phyloP scores from a whole-genome alignment of 164 flowering plant genomes.

The Tetracentron sinense region DNA sequence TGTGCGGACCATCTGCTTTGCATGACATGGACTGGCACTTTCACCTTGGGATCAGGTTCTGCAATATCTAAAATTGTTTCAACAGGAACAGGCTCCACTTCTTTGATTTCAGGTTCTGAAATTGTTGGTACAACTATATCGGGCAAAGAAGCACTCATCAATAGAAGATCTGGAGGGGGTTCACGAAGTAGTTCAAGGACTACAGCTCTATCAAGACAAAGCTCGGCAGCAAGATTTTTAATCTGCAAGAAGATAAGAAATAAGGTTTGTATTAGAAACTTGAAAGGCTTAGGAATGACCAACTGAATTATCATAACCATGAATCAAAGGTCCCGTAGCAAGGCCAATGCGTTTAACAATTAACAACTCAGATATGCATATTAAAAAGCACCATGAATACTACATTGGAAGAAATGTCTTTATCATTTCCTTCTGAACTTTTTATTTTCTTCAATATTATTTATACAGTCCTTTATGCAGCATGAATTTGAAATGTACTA shows the following conservation, averaged over 20 bases:
- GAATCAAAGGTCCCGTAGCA: neutral
- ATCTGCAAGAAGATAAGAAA: slow-evolving; percentile 48
- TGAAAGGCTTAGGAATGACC: neutral
- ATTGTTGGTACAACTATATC: slow-evolving; percentile 9
- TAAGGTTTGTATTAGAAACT: neutral
- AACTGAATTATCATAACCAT: neutral
- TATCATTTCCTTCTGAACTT: too few species aligned
- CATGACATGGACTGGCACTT: slow-evolving; percentile 72
- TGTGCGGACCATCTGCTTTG: slow-evolving; percentile 69
- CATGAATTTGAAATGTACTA: too few species aligned
- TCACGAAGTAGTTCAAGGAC: slow-evolving; percentile 86
- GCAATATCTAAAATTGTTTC: slow-evolving; percentile 25
- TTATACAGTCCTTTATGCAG: too few species aligned
- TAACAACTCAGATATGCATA: too few species aligned
- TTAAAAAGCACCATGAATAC: too few species aligned
- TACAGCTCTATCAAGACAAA: slow-evolving; percentile 73
- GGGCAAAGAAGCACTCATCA: slow-evolving; percentile 82
- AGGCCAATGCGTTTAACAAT: neutral
- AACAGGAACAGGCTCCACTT: slow-evolving; percentile 18
- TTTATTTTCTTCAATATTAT: too few species aligned
- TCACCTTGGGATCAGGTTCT: slow-evolving; percentile 29
- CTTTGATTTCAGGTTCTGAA: slow-evolving; percentile 31
- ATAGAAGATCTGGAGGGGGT: slow-evolving; percentile 77
- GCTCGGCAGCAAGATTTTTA: slow-evolving; percentile 77
- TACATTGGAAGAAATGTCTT: too few species aligned